Evolutionary conservation across 1,284 basidiomycete species (phyloP).

Genomic region (Austroboletus novae-zelandiae): DNA sequence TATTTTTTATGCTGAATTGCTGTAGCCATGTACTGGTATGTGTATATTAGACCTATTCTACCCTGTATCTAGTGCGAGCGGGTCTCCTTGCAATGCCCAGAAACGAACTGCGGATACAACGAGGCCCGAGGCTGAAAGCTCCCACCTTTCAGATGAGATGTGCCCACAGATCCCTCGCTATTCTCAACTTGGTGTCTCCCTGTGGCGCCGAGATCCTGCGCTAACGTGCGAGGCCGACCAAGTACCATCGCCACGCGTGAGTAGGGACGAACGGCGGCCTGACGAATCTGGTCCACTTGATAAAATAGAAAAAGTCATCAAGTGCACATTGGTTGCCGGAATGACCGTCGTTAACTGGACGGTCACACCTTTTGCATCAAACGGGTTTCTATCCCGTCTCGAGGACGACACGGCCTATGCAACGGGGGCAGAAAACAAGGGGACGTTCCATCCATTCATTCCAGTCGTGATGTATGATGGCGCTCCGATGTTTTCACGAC

Average conservation of each 20-base stretch:
- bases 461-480: too few species aligned
- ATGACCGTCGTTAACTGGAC: conserved; percentile 3
- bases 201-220: conserved; percentile 9
- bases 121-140: too few species aligned
- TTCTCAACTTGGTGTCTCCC: conserved; percentile 3
- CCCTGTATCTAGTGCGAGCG: background rate
- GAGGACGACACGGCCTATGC: background rate
- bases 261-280: background rate
- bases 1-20: background rate
- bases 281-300: background rate
- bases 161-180: background rate
- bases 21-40: background rate
- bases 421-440: background rate
- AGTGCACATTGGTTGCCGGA: background rate
- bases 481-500: too few species aligned
- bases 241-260: background rate
- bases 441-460: background rate
- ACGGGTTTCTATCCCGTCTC: background rate
- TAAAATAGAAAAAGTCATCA: background rate
- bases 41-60: background rate
- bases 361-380: conserved; percentile 1
- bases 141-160: background rate
- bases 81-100: background rate
- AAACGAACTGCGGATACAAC: too few species aligned
- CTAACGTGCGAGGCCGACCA: background rate